Evolutionary conservation across 2,329 filamentous ascomycete species (phyloP).

Genomic region (Cryoendolithus antarcticus): DNA sequence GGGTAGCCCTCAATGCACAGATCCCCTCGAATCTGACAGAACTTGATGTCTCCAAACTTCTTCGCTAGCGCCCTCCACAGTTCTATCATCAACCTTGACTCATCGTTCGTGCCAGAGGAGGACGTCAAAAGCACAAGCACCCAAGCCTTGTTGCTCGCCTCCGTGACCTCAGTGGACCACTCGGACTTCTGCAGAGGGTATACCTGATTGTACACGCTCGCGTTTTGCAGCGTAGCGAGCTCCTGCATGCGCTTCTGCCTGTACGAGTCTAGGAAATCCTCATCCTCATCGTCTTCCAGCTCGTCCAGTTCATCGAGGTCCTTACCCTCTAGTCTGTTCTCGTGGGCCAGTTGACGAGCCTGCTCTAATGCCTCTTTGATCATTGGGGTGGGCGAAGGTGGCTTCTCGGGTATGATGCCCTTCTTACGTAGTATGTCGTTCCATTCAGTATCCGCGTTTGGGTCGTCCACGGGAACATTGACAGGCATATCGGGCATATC

Average conservation of each 20-base stretch:
- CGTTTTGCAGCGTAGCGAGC: conserved; percentile 59
- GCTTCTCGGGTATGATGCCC: conserved; percentile 94
- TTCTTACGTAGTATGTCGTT: conserved; percentile 97
- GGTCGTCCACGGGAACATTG: conserved; percentile 81
- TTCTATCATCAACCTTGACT: conserved; percentile 71
- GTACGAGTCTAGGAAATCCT: conserved; percentile 79
- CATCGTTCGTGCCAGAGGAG: conserved; percentile 63
- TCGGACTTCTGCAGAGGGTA: conserved; percentile 93
- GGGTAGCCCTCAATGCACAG: conserved; percentile 96
- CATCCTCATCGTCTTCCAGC: conserved; percentile 91
- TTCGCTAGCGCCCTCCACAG: conserved; percentile 73
- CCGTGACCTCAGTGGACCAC: conserved; percentile 81
- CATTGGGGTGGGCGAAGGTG: conserved; percentile 85
- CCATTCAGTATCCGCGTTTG: conserved; percentile 98
- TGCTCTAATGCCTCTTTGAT: conserved; percentile 89
- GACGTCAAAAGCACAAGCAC: conserved; percentile 73
- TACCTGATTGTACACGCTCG: conserved; percentile 74
- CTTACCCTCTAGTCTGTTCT: conserved; percentile 87
- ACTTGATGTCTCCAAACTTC: conserved; percentile 91
- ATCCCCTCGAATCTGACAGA: conserved; percentile 85
- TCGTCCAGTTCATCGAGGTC: conserved; percentile 88
- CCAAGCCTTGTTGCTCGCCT: conserved; percentile 59
- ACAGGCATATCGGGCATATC: conserved; percentile 37
- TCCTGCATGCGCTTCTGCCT: conserved; percentile 76
- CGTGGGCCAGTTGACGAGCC: conserved; percentile 70